Conservation (phyloP, 148 eudicot species). For the Rhododendron griersonianum region DNA sequence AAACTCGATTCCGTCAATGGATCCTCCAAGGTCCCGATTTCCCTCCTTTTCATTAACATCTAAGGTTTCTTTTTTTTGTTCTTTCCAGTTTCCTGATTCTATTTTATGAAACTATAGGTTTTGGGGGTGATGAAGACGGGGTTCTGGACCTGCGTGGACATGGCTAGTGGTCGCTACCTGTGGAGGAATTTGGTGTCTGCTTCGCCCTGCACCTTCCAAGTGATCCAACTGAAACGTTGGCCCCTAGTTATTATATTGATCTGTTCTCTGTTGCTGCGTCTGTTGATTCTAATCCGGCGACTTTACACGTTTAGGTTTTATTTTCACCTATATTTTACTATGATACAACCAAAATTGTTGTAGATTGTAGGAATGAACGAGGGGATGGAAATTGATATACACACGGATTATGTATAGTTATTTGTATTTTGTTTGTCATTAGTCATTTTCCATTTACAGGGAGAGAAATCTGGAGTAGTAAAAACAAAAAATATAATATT, state of each 20-base stretch:
- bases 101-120: slow-evolving; percentile 16
- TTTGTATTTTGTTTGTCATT: no score
- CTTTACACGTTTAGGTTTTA: not conserved
- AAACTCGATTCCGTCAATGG: not conserved
- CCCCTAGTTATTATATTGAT: not conserved
- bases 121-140: slow-evolving; percentile 26
- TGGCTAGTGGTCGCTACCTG: slow-evolving; percentile 67
- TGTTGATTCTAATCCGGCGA: not conserved
- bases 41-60: not conserved
- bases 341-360: not conserved
- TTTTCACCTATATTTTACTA: not conserved
- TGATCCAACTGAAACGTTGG: not conserved
- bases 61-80: not conserved
- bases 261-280: not conserved
- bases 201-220: slow-evolving; percentile 9
- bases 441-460: no score
- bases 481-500: no score
- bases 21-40: slow-evolving; percentile 25
- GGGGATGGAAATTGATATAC: no score
- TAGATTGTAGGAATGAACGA: not conserved
- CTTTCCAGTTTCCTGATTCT: not conserved
- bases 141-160: slow-evolving; percentile 60
- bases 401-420: no score
- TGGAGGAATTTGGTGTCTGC: slow-evolving; percentile 53
- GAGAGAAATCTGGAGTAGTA: no score